Base-by-base conservation (phyloP, 2,329 filamentous ascomycete species). In the Phoma herbarum region DNA sequence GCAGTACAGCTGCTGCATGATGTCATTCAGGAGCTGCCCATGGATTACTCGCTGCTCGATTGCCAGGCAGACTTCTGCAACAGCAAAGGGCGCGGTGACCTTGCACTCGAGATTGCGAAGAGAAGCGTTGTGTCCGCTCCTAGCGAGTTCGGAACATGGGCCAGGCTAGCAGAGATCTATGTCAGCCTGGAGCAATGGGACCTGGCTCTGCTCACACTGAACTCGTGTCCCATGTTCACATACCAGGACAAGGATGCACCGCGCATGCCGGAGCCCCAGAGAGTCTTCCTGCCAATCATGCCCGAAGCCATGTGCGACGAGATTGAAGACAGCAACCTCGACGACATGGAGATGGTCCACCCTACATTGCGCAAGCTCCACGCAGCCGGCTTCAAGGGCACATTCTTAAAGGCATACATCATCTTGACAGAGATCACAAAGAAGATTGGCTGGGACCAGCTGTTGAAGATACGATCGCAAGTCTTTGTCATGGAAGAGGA, bases 401-500 rank as follows among this genome's bases (percentile, higher is more conserved):
- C 95, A 0, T 99, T 99, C 75, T 88, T 95, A 71, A 92, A 97
- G 74, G 95, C 95, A 1, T 99, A 99, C 79, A 89, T 89, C 64
- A 90, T 99, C 31, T 83, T 99, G 61, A 98, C 95, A 0, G 94
- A 97, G 75, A 94, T 99, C 82, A 96, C 94, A 0, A 90, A 92
- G 61, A 94, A 95, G 78, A 97, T 99, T 69, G 95, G 95, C 37
- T 99, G 95, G 95, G 95, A 99, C 70, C 92, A 97, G 74, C 84
- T 99, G 22, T 82, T 99, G 50, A 96, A 92, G 78, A 97, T 96
- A 71, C 87, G 95, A 67, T 98, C 94, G 80, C 93, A 94, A 63
- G 95, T 99, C 1, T 99, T 99, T 69, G 95, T 99, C 47, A 99
- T 99, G 95, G 95, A 99, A 76, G 95, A 99, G 73, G 95, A 99